Evolutionary conservation across 2,329 filamentous ascomycete genomes (phyloP).

Genomic region (Gliomastix tumulicola): DNA sequence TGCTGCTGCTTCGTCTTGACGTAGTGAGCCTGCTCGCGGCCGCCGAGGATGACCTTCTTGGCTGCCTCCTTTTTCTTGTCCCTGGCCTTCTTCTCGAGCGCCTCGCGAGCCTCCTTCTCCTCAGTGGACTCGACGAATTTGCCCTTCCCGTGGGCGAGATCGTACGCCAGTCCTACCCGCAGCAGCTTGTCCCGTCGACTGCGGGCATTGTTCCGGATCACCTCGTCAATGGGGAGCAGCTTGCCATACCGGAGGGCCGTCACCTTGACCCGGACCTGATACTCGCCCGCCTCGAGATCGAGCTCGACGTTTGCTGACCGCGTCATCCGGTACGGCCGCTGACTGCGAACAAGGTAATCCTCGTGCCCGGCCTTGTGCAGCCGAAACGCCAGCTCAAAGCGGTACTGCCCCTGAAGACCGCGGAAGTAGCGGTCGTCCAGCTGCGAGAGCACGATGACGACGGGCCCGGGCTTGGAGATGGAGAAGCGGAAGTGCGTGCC

Average conservation of each 20-base stretch:
- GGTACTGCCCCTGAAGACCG: constrained; percentile 50
- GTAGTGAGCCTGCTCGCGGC: constrained; percentile 25
- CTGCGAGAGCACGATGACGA: constrained; percentile 50
- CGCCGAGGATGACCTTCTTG: constrained; percentile 33
- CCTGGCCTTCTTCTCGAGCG: constrained; percentile 33
- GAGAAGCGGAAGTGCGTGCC: constrained; percentile 45
- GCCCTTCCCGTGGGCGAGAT: constrained; percentile 63
- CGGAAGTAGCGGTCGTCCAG: constrained; percentile 51
- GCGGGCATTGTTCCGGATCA: constrained; percentile 58
- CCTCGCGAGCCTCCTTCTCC: constrained; percentile 38
- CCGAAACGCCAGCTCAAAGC: constrained; percentile 46
- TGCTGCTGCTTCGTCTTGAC: constrained; percentile 27
- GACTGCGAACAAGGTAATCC: constrained; percentile 48
- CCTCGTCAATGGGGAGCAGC: constrained; percentile 52
- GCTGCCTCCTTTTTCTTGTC: constrained; percentile 21
- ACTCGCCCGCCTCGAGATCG: constrained; percentile 65
- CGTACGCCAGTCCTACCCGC: constrained; percentile 62
- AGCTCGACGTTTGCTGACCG: constrained; percentile 74
- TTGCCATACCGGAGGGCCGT: constrained; percentile 54
- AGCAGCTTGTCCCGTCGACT: constrained; percentile 64
- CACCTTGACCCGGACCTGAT: constrained; percentile 70
- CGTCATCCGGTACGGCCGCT: constrained; percentile 52
- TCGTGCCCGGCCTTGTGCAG: constrained; percentile 41
- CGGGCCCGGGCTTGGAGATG: constrained; percentile 37
- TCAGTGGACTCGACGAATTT: constrained; percentile 39